These are phyloP conservation scores for Ministeria vibrans DNA, from an alignment of 78 protist species.

Conservation along the genomic window DNA sequence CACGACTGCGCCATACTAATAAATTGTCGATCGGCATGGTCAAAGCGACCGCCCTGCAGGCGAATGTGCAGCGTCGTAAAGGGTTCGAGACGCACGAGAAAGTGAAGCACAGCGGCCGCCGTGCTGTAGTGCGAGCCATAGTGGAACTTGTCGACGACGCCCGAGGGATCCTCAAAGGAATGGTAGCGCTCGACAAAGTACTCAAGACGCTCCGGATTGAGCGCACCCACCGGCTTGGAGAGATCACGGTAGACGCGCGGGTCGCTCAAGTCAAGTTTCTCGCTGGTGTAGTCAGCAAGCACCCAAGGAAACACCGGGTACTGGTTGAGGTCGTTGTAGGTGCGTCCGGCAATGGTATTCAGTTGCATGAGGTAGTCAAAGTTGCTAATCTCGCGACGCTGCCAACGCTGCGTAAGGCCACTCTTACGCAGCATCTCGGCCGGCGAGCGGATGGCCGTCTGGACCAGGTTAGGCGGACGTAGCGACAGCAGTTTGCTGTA, in stretches of 20 bases:
- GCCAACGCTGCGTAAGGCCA: conserved; percentile 48
- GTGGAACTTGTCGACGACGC: conserved; percentile 64
- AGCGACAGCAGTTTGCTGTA: neutral
- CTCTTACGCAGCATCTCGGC: conserved; percentile 45
- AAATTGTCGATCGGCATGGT: conserved; percentile 94
- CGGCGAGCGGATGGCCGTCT: neutral
- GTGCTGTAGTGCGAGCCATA: conserved; percentile 90
- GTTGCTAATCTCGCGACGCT: conserved; percentile 36
- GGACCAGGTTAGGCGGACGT: neutral
- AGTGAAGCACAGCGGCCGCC: conserved; percentile 67
- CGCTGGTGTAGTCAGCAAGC: conserved; percentile 64
- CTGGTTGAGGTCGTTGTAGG: conserved; percentile 83
- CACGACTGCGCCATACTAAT: conserved; percentile 58
- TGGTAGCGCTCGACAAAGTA: conserved; percentile 57
- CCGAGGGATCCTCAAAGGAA: conserved; percentile 12
- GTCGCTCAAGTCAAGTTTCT: conserved; percentile 64
- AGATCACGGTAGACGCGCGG: conserved; percentile 82
- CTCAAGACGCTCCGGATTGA: conserved; percentile 24
- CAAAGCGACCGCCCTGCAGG: conserved; percentile 85
- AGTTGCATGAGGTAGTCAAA: conserved; percentile 20
- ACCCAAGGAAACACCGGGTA: conserved; percentile 92
- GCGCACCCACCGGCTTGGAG: conserved; percentile 91
- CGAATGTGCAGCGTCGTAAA: conserved; percentile 56
- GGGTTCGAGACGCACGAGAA: conserved; percentile 90
- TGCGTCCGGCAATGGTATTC: conserved; percentile 41